phyloP scores from a whole-genome alignment of 2,329 filamentous ascomycete species.

The Talaromyces sp. region DNA sequence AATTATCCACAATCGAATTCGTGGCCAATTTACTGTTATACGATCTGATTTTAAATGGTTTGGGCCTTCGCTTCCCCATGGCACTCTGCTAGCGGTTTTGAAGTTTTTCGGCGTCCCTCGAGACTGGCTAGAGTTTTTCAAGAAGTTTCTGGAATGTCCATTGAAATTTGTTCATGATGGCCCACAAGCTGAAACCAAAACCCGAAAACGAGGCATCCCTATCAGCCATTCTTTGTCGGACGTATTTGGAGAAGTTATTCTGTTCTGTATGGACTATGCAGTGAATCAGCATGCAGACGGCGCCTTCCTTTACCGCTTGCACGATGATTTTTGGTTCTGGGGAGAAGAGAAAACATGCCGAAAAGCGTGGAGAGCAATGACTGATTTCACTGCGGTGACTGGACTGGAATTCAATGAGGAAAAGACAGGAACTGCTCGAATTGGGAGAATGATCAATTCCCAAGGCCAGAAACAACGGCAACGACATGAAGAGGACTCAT shows the following conservation, averaged over 20 bases:
- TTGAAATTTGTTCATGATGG: slow-evolving; percentile 57
- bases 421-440: slow-evolving; percentile 54
- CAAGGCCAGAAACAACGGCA: slow-evolving; percentile 2
- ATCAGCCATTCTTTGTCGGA: slow-evolving; percentile 59
- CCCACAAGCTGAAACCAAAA: slow-evolving; percentile 40
- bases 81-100: slow-evolving; percentile 57
- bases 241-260: slow-evolving; percentile 56
- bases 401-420: slow-evolving; percentile 57
- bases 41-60: slow-evolving; percentile 60
- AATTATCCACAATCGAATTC: slow-evolving; percentile 48
- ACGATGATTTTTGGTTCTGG: slow-evolving; percentile 69
- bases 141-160: slow-evolving; percentile 57
- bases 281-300: slow-evolving; percentile 58
- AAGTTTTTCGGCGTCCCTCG: slow-evolving; percentile 58
- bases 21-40: slow-evolving; percentile 52
- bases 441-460: slow-evolving; percentile 27
- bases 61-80: slow-evolving; percentile 57
- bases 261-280: slow-evolving; percentile 65
- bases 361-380: slow-evolving; percentile 59
- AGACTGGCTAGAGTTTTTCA: slow-evolving; percentile 59
- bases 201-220: slow-evolving; percentile 57
- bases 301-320: slow-evolving; percentile 57
- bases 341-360: slow-evolving; percentile 52
- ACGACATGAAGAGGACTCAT: neutral
- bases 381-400: slow-evolving; percentile 53